Base-by-base conservation (phyloP, 2,329 filamentous ascomycete genomes). In the Penicillium polonicum region DNA sequence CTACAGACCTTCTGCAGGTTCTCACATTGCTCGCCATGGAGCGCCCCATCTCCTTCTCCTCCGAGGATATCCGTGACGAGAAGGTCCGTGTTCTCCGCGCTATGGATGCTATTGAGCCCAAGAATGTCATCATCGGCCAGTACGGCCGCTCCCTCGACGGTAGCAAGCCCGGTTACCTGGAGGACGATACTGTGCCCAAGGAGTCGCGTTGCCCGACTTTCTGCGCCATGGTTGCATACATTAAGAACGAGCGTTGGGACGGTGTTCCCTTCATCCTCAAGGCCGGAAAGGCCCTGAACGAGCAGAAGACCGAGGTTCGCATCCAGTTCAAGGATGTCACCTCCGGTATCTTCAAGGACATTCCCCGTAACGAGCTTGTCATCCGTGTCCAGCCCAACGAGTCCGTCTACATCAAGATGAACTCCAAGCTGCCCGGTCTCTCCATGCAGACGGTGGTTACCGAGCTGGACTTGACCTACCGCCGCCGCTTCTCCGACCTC, bases 371-470 rank as follows among this genome's bases (percentile, higher is more conserved):
- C 82, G 94, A 99, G 81, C 89, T 99, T 65, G 94, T 99, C 71
- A 97, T 99, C 82, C 92, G 94, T 67, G 96, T 99, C 65, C 94
- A 99, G 82, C 94, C 94, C 70, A 99, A 99, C 81, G 94, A 99
- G 84, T 96, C 91, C 74, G 92, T 99, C 67, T 99, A 99, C 82
- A 96, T 97, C 79, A 99, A 99, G 87, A 99, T 99, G 94, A 99
- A 99, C 88, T 97, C 93, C 31, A 99, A 99, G 84, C 84, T 99
- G 59, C 95, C 94, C 21, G 94, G 94, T 70, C 83, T 99, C 70
- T 97, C 92, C 82, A 99, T 97, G 92, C 94, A 99, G 83, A 99
- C 94, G 13, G 94, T 97, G 39, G 91, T 97, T 68, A 99, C 94
- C 60, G 94, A 99, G 82, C 89, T 99, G 60, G 94, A 99, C 74